Conservation (phyloP, 139 green algal species). For the Diplosphaera chodatii region DNA sequence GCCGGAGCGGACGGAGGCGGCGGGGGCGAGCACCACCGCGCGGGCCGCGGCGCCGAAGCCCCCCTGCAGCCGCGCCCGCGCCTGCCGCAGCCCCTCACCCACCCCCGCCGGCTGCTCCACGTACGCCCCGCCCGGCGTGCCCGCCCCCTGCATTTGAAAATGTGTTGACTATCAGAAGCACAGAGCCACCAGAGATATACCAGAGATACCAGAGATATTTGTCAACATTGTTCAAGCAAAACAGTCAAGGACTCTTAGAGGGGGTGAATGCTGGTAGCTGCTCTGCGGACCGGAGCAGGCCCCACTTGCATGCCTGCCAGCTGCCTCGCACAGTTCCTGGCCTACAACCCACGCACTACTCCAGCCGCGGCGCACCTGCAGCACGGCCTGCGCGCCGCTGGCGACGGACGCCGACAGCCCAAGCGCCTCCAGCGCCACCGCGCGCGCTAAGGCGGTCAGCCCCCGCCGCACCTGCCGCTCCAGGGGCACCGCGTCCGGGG, state of each 20-base stretch:
- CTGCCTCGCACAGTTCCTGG: too few species aligned
- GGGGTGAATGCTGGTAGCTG: too few species aligned
- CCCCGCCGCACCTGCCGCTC: conserved; percentile 24
- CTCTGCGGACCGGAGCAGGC: too few species aligned
- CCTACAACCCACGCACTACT: too few species aligned
- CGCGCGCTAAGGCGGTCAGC: conserved; percentile 26
- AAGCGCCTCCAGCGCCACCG: conserved; percentile 42
- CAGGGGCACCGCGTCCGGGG: conserved; percentile 1
- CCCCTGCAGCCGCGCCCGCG: conserved; percentile 15
- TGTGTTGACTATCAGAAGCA: too few species aligned
- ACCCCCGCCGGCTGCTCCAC: conserved; percentile 10
- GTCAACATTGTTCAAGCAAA: too few species aligned
- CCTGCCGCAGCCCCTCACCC: conserved; percentile 20
- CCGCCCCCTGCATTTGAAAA: too few species aligned
- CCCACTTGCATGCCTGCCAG: too few species aligned
- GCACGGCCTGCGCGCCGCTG: conserved; percentile 33
- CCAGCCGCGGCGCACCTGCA: conserved; percentile 13
- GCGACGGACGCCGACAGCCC: conserved; percentile 30
- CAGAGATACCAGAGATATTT: too few species aligned
- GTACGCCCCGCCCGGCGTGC: not conserved
- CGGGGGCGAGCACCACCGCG: not conserved
- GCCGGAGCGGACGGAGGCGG: not conserved
- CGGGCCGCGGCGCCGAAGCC: conserved; percentile 12
- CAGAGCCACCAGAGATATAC: too few species aligned
- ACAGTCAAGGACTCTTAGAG: too few species aligned